Base-by-base conservation (phyloP, 2,329 filamentous ascomycete species). In the Penicillium sp. region DNA sequence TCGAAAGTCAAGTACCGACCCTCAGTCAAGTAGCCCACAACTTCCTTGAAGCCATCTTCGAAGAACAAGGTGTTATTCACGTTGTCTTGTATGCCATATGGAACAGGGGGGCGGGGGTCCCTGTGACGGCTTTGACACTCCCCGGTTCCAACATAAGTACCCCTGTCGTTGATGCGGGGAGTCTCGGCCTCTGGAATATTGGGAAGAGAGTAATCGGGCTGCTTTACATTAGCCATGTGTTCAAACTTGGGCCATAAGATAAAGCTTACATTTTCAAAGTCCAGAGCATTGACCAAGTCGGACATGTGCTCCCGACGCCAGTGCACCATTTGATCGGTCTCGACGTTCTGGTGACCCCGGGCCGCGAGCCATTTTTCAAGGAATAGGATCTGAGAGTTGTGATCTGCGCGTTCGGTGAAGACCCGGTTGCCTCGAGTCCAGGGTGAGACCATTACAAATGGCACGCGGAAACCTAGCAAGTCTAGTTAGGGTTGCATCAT, bases 301-400 rank as follows among this genome's bases (percentile, higher is more conserved):
- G 79, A 78, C 79, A 81, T 80, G 60, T 81, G 78, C 4, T 70
- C 60, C 3, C 80, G 73, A 31, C 80, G 72, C 80, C 80, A 82
- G 6, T 72, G 64, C 0, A 76, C 75, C 71, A 82, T 80, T 58
- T 80, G 69, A 10, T 71, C 60, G 0, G 77, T 78, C n/a, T 66
- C 69, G 42, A 80, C 69, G 29, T 75, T 72, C 14, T 63, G 57
- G 59, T 77, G 72, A 9, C 79, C 79, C 2, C 54, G 35, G 23
- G 35, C 35, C 8, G 16, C 35, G 8, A 42, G 11, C 80, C 80
- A 83, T 62, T 80, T 69, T 65, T 84, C 82, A 1, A 85, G 65
- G 61, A 85, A 84, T 43, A 82, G 69, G 31, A 84, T 81, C 57
- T 84, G 82, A 0, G 82, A 84, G 60, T 77, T 83, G 67, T 85